These are phyloP conservation scores for Citeromyces hawaiiensis DNA, from an alignment of 1,139 yeast genomes.

Conservation along the genomic window DNA sequence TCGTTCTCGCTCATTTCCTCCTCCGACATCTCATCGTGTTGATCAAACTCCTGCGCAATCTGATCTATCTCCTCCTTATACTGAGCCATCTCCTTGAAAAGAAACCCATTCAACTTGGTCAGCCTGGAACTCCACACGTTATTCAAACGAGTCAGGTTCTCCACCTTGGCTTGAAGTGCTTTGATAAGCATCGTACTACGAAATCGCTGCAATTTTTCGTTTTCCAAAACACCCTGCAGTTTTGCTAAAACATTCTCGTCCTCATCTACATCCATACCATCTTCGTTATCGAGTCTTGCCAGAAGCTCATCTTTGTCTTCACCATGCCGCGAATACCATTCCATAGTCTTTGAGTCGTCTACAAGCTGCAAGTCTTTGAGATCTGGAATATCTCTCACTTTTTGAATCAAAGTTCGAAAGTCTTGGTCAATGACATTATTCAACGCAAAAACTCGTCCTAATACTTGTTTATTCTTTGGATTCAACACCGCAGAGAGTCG, in stretches of 20 bases:
- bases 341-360: conserved; percentile 10
- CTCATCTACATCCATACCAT: conserved; percentile 8
- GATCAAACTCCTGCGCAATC: conserved; percentile 5
- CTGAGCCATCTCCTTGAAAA: conserved; percentile 5
- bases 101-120: conserved; percentile 9
- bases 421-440: conserved; percentile 6
- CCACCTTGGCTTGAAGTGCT: conserved; percentile 11
- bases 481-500: not conserved
- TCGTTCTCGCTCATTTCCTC: conserved; percentile 6
- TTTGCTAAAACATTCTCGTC: conserved; percentile 12
- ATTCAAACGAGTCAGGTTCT: conserved; percentile 9
- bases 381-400: conserved; percentile 7
- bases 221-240: conserved; percentile 9
- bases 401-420: conserved; percentile 7
- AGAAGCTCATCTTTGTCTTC: conserved; percentile 8
- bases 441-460: not conserved
- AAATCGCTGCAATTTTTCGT: conserved; percentile 12
- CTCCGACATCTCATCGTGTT: conserved; percentile 1
- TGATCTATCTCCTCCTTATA: conserved; percentile 7
- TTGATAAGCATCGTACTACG: conserved; percentile 12
- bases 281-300: conserved; percentile 10
- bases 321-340: conserved; percentile 8
- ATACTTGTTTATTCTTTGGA: not conserved
- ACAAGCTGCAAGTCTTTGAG: conserved; percentile 9
- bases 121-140: conserved; percentile 14